Percentiles rank a stretch among this genome's conserved stretches.
phyloP scores from a whole-genome alignment of 2,329 filamentous ascomycete species.

The Arthrobotrys conoides region DNA sequence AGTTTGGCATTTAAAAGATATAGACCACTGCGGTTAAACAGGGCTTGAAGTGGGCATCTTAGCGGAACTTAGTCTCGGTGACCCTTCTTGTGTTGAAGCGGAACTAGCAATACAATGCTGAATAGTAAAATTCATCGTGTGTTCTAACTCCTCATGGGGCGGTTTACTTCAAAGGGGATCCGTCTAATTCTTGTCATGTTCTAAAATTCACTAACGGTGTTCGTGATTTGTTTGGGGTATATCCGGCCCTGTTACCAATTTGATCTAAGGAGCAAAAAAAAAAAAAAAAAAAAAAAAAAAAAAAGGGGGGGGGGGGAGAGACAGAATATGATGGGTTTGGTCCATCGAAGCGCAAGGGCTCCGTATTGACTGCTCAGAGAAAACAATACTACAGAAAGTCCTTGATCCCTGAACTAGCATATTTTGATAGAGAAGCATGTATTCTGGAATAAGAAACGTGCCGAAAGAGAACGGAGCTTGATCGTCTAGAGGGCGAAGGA shows the following conservation, averaged over 20 bases:
- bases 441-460: constrained; percentile 24
- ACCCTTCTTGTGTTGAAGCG: too few relatives aligned
- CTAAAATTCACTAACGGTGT: constrained; percentile 32
- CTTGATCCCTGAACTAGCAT: constrained; percentile 24
- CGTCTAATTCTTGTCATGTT: constrained; percentile 17
- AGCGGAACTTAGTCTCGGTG: too few relatives aligned
- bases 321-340: constrained; percentile 22
- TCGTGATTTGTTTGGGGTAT: constrained; percentile 55
- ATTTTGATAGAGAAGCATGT: constrained; percentile 27
- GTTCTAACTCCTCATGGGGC: too few relatives aligned
- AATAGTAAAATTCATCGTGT: too few relatives aligned
- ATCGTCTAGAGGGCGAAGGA: neutral
- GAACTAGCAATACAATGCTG: too few relatives aligned
- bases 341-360: neutral
- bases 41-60: too few relatives aligned
- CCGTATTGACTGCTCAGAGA: constrained; percentile 3
- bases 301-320: too few relatives aligned
- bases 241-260: constrained; percentile 60
- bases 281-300: constrained; percentile 7
- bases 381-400: constrained; percentile 33
- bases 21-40: too few relatives aligned
- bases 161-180: neutral
- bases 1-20: too few relatives aligned
- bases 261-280: constrained; percentile 42
- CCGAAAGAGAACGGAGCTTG: constrained; percentile 16